Conservation (phyloP, 352 stramenopile species). For the Halophytophthora polymorphica region DNA sequence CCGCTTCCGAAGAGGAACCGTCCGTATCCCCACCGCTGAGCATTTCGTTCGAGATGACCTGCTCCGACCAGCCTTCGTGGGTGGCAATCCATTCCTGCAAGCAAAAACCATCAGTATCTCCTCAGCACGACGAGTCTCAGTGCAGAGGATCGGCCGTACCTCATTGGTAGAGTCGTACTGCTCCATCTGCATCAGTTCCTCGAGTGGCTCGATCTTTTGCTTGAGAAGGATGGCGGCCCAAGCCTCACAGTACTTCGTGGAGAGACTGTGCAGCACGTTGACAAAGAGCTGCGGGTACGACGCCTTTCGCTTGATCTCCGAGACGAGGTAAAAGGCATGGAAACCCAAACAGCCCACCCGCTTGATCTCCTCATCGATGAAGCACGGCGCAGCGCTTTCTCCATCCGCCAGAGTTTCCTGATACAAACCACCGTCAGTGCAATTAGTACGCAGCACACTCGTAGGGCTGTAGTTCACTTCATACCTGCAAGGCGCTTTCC, state of each 20-base stretch:
- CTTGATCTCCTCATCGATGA: conserved; percentile 66
- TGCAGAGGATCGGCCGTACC: conserved; percentile 25
- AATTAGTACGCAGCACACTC: background rate
- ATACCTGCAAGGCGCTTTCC: conserved; percentile 33
- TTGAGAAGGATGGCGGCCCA: conserved; percentile 57
- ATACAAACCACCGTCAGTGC: conserved; percentile 1
- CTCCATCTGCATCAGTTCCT: conserved; percentile 57
- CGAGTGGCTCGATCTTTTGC: conserved; percentile 66
- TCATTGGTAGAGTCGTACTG: conserved; percentile 75
- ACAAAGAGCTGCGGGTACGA: conserved; percentile 54
- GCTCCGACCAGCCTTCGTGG: conserved; percentile 75
- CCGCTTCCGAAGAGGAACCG: conserved; percentile 38
- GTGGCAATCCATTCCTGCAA: conserved; percentile 67
- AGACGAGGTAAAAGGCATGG: conserved; percentile 55
- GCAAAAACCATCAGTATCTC: background rate
- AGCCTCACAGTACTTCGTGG: conserved; percentile 61
- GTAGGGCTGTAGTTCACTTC: background rate
- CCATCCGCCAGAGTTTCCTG: conserved; percentile 18
- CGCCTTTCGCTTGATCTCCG: conserved; percentile 35
- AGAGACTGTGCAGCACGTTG: conserved; percentile 46
- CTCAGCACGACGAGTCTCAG: background rate
- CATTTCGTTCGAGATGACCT: conserved; percentile 53
- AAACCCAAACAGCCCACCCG: conserved; percentile 38
- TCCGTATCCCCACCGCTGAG: conserved; percentile 35
- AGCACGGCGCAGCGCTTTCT: conserved; percentile 17